Percentiles rank a stretch among this genome's conserved stretches.
Conservation (phyloP, 192 early-diverging fungal species). For the Mortierella hygrophila region DNA sequence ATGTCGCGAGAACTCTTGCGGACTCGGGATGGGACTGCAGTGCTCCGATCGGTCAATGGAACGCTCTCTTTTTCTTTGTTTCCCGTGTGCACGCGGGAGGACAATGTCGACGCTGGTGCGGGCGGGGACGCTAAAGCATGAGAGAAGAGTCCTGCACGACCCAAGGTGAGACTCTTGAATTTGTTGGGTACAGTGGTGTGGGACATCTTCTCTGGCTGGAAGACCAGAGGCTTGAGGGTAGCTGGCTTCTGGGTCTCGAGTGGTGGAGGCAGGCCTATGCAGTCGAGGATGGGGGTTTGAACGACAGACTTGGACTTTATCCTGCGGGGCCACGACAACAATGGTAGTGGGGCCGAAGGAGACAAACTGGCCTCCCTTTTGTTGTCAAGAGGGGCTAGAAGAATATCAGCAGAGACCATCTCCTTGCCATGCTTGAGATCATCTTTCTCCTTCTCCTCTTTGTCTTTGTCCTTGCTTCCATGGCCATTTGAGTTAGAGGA, state of each 20-base stretch:
- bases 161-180: constrained; percentile 10
- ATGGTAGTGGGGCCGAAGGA: not conserved
- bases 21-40: not conserved
- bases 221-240: not conserved
- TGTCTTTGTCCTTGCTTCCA: not conserved
- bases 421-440: not conserved
- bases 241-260: not conserved
- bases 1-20: constrained; percentile 2
- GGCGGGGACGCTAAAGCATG: no score
- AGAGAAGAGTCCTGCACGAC: not conserved
- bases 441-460: not conserved
- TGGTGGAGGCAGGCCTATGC: not conserved
- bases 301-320: constrained; percentile 17
- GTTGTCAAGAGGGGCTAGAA: not conserved
- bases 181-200: not conserved
- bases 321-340: constrained; percentile 26
- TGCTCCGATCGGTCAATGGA: not conserved
- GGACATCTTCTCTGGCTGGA: not conserved
- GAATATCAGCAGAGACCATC: not conserved
- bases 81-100: not conserved
- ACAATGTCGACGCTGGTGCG: not conserved
- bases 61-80: not conserved
- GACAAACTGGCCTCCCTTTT: not conserved
- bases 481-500: not conserved
- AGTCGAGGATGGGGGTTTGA: not conserved